A percentile compares a stretch with the other conserved stretches of the same genome.
Evolutionary conservation across 805 yeast species (phyloP).

Genomic region (Wickerhamia fluorescens): DNA sequence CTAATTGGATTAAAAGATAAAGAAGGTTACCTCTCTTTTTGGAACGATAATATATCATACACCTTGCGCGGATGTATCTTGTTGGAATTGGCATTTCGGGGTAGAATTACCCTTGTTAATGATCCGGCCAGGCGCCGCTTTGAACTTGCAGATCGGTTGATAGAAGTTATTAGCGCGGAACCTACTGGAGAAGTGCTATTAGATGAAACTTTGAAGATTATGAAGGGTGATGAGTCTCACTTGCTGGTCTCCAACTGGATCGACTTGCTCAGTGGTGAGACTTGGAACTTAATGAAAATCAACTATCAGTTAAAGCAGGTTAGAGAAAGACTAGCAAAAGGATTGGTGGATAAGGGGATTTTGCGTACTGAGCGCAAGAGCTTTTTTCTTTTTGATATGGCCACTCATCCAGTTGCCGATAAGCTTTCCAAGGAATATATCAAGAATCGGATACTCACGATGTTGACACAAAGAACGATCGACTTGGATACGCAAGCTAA

Average conservation of each 20-base stretch:
- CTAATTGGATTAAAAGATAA: conserved; percentile 90
- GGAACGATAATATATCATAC: conserved; percentile 97
- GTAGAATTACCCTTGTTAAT: conserved; percentile 79
- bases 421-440: conserved; percentile 76
- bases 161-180: conserved; percentile 78
- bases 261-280: conserved; percentile 88
- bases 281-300: conserved; percentile 94
- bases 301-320: conserved; percentile 96
- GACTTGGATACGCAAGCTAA: conserved; percentile 38
- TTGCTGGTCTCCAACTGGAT: conserved; percentile 86
- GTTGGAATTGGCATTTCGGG: conserved; percentile 86
- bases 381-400: conserved; percentile 94
- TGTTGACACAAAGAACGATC: conserved; percentile 68
- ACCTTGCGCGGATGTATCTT: conserved; percentile 92
- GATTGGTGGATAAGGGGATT: conserved; percentile 94
- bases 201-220: conserved; percentile 87
- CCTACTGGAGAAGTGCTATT: conserved; percentile 92
- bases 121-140: conserved; percentile 89
- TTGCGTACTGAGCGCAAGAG: conserved; percentile 93
- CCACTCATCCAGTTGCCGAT: conserved; percentile 95
- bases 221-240: conserved; percentile 76
- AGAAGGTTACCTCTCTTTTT: conserved; percentile 93
- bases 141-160: conserved; percentile 77
- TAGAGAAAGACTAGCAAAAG: conserved; percentile 92
- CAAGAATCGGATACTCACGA: conserved; percentile 59